Evolutionary conservation across 2,329 filamentous ascomycete species (phyloP), one percentile per base, ranked within the genome.

Genomic region (Cladophialophora bantiana): DNA sequence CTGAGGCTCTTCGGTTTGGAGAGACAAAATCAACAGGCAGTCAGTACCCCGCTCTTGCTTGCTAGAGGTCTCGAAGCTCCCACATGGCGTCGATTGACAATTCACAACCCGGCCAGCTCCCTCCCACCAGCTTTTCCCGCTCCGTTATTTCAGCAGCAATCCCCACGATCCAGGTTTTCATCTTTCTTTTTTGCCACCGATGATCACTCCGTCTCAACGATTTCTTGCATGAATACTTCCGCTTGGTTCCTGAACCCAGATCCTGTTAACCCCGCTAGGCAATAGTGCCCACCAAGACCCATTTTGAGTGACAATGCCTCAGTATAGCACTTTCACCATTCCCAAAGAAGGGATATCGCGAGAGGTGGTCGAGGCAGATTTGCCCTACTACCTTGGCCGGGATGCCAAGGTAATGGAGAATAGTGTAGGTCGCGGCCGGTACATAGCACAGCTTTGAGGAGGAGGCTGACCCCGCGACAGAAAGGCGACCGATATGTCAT

Each of bases 1-100:
- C 35, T 68, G 65, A 68, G 65, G 65, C 65, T 68, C 65, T 62
- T 66, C 32, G 45, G 50, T 45, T 58, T 54, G 64, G 38, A 26
- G 34, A 32, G n/a, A 57, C 36, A 61, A 36, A 38, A 9, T 58
- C 40, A 40, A 62, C 45, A n/a, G 40, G 35, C 32, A 59, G 9
- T 12, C 18, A 57, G 18, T 67, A 68, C 65, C 65, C 65, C 65
- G 65, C 65, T 68, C 57, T 48, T 40, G 58, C 57, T 45, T 42
- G 57, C 40, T 59, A 38, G 52, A 38, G 64, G 35, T 42, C 53
- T 53, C 42, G 50, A 55, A 42, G 38, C 42, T 45, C 61, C 57
- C 61, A 61, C 61, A 55, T 59, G 57, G 50, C 57, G 40, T 55
- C 42, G 12, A 62, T 50, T 50, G 55, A 26, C 48, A 53, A 38